Base-by-base conservation (phyloP, 2,329 filamentous ascomycete genomes). In the Sporothrix protearum region DNA sequence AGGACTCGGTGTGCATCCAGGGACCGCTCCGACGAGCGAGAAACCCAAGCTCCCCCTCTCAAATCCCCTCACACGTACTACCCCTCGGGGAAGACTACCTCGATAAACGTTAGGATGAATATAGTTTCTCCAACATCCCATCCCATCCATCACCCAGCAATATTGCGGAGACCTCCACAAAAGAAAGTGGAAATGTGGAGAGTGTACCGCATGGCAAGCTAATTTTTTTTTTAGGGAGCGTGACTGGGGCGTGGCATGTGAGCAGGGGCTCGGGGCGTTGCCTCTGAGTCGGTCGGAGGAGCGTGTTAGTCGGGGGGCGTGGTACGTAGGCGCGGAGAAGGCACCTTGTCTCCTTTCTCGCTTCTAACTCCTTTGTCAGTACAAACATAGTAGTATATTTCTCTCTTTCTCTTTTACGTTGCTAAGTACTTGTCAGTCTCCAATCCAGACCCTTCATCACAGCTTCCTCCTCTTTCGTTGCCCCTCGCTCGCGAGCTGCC, bases 81-180 rank as follows among this genome's bases (percentile, higher is more conserved):
- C 61, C 63, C 59, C 59, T 64, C 59, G 59, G 59, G 59, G 59
- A 49, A 66, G 33, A 25, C 33, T 33, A 49, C 39, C 61, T 33
- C 25, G 39, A 47, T 49, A 69, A 36, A 67, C 47, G 53, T 49
- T 42, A 61, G 49, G 45, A 61, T 51, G 42, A 25, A 59, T n/a
- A 19, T 55, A 51, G 47, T 49, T 71, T 71, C 53, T 68, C 64
- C 70, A 68, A 47, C 63, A 53, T 57, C 66, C 30, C 45, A 25
- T 30, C 25, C 19, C 59, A 28, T 28, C 49, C 42, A 28, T 33
- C 55, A 25, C 49, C 25, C 10, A 47, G 16, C 28, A 25, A 68
- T 14, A 25, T 57, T 67, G 64, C 42, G 67, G 71, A 67, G 67
- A 61, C 49, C 67, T 70, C 71, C 71, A 70, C 71, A 70, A 49